Evolutionary conservation across 2,329 filamentous ascomycete genomes (phyloP).

Genomic region (Cadophora sp.): DNA sequence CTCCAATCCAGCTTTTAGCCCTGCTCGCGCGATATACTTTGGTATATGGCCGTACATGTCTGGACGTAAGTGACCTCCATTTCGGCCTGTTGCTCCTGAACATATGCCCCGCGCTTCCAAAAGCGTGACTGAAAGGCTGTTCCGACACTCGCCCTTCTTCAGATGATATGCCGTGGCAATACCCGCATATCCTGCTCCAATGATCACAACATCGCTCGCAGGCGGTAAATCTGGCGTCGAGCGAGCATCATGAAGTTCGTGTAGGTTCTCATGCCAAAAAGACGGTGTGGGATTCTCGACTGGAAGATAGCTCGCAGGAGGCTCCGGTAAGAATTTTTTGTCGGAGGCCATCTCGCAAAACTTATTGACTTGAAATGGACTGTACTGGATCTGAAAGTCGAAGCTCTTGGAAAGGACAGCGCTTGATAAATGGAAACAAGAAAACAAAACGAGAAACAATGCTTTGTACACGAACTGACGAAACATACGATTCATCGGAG

Average conservation of each 20-base stretch:
- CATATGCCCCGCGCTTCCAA: conserved; percentile 49
- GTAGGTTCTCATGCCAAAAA: conserved; percentile 31
- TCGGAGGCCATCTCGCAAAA: neutral
- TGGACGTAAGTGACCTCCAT: conserved; percentile 54
- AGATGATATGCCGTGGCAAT: conserved; percentile 32
- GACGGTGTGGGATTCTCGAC: conserved; percentile 19
- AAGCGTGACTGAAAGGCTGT: conserved; percentile 43
- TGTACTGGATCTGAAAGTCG: neutral
- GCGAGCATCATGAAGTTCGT: conserved; percentile 31
- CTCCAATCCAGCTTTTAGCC: conserved; percentile 47
- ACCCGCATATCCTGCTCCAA: conserved; percentile 38
- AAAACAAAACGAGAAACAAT: neutral
- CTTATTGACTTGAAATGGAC: neutral
- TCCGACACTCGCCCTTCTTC: conserved; percentile 14
- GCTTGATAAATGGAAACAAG: neutral
- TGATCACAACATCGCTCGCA: conserved; percentile 36
- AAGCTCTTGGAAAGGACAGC: neutral
- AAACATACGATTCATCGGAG: neutral
- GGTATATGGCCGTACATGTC: conserved; percentile 49
- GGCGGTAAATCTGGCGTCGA: conserved; percentile 30
- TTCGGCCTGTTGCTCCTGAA: conserved; percentile 50
- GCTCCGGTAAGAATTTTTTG: neutral
- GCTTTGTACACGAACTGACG: neutral
- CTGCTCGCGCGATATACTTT: conserved; percentile 43
- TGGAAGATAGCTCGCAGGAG: conserved; percentile 13